phyloP scores from a whole-genome alignment of 345 rosid species.

The Luvunga scandens region DNA sequence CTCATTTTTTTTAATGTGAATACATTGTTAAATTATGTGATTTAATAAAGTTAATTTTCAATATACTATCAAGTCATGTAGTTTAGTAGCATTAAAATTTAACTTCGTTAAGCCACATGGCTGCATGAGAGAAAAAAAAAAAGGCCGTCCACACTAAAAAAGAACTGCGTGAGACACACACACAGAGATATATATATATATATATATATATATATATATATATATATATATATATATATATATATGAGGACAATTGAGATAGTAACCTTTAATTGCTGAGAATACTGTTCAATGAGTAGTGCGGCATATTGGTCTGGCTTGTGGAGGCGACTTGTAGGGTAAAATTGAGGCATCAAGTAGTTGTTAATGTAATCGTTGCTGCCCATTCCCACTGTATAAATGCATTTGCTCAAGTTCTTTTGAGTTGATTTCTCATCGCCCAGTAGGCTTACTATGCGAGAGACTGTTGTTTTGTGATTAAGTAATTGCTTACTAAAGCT shows the following conservation, averaged over 20 bases:
- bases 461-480: constrained; percentile 37
- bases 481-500: constrained; percentile 35
- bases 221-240: no score
- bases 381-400: constrained; percentile 33
- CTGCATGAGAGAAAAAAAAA: no score
- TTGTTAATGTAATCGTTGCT: constrained; percentile 41
- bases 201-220: no score
- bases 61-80: no score
- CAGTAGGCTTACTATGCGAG: constrained; percentile 7
- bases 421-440: constrained; percentile 18
- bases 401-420: constrained; percentile 26
- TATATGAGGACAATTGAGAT: neutral
- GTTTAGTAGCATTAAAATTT: no score
- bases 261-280: constrained; percentile 26
- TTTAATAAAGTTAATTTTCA: no score
- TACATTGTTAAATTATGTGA: fast-evolving
- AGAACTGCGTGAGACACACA: no score
- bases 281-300: constrained; percentile 18
- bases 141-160: no score
- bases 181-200: no score
- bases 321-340: constrained; percentile 16
- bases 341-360: constrained; percentile 27
- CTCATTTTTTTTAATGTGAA: no score
- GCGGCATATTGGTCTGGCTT: constrained; percentile 20
- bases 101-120: fast-evolving